Conservation (phyloP, 176 grass and related monocot genomes). For the Guadua angustifolia region DNA sequence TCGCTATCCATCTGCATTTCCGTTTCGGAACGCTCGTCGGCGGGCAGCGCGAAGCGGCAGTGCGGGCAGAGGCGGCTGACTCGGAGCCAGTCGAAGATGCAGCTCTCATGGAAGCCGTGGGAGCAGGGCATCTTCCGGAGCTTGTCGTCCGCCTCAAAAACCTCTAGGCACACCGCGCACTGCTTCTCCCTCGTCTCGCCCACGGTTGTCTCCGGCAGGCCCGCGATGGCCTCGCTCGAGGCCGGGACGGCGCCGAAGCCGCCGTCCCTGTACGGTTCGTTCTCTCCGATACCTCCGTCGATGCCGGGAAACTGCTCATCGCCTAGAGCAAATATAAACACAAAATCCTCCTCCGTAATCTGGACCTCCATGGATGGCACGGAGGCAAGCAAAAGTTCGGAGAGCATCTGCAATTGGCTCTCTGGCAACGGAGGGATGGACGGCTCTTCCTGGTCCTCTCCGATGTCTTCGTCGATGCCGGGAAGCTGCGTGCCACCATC, state of each 20-base stretch:
- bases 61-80: background rate
- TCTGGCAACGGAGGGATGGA: too few relatives aligned
- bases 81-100: background rate
- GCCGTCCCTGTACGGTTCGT: background rate
- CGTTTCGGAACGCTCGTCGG: background rate
- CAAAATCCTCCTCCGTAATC: too few relatives aligned
- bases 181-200: background rate
- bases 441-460: too few relatives aligned
- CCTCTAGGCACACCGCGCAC: background rate
- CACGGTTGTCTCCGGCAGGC: background rate
- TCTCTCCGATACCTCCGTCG: background rate
- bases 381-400: too few relatives aligned
- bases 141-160: background rate
- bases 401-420: too few relatives aligned
- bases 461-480: too few relatives aligned
- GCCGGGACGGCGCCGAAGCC: background rate
- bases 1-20: background rate
- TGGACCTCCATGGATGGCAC: too few relatives aligned
- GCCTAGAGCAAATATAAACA: too few relatives aligned
- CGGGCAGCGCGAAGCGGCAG: background rate
- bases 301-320: background rate
- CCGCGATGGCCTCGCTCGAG: background rate
- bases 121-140: background rate
- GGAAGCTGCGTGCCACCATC: too few relatives aligned
- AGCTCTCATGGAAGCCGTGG: slow-evolving; percentile 6